Evolutionary conservation across 2,329 filamentous ascomycete genomes (phyloP), one percentile per base, ranked within the genome.

Genomic region (Colletotrichum sansevieriae): DNA sequence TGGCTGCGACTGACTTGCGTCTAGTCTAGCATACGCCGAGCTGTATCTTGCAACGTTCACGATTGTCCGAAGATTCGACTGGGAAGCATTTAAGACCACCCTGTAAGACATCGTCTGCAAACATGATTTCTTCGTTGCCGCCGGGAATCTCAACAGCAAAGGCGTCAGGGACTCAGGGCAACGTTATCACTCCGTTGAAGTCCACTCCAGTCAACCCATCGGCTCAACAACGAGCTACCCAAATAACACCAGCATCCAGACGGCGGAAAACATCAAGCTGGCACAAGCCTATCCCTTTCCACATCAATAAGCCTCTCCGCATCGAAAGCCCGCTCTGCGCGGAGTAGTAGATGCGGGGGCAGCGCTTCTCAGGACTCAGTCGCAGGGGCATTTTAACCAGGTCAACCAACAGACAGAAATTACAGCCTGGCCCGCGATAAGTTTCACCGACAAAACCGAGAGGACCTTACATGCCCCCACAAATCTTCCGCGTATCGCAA

Each of bases 51-150:
- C 65, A 11, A 15, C 56, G 10, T 61, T 68, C 5, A 54, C 64
- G 47, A 13, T 71, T 7, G n/a, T 63, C 25, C 55, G 51, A 0
- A 51, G 66, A 39, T 72, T 72, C 46, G 64, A 72, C 10, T 71
- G 69, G 63, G 58, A 72, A 11, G 44, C 68, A 20, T 66, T 58
- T 37, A 58, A 71, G 29, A 65, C 60, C 22, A 63, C 37, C 11
- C 61, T 68, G n/a, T 47, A 71, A n/a, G 74, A 76, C 65, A 66
- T 75, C 37, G 63, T 71, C 8, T 52, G 59, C 0, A 65, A 46
- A 20, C 66, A 64, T 18, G 62, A 66, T 22, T 66, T 66, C 51
- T 63, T 67, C 15, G n/a, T n/a, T n/a, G n/a, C n/a, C n/a, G n/a
- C n/a, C n/a, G n/a, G n/a, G n/a, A n/a, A n/a, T n/a, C n/a, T n/a